Conservation (phyloP, 163 green algal species). For the Trebouxia gelatinosa region DNA sequence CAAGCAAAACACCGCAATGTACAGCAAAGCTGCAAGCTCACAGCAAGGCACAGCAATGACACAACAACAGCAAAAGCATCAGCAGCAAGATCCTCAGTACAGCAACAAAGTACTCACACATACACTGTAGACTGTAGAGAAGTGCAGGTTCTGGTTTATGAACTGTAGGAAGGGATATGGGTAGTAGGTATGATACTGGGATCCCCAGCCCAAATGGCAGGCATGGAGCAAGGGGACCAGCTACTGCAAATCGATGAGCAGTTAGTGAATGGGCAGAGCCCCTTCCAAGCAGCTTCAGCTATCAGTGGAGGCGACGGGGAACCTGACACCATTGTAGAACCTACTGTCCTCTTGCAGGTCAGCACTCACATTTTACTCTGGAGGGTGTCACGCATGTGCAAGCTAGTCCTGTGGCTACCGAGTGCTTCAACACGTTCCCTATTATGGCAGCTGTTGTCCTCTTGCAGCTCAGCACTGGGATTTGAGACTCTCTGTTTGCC, state of each 20-base stretch:
- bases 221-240: constrained; percentile 75
- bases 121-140: too few relatives aligned
- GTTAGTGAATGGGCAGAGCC: constrained; percentile 43
- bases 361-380: background rate
- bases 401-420: too few relatives aligned
- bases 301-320: constrained; percentile 35
- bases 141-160: too few relatives aligned
- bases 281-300: constrained; percentile 62
- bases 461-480: background rate
- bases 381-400: too few relatives aligned
- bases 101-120: too few relatives aligned
- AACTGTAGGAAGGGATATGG: constrained; percentile 55
- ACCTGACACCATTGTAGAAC: background rate
- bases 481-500: background rate
- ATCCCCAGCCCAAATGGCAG: constrained; percentile 69
- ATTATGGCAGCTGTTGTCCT: background rate
- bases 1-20: too few relatives aligned
- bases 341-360: constrained; percentile 27
- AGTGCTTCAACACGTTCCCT: background rate
- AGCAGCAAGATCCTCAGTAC: too few relatives aligned
- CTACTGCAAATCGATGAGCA: constrained; percentile 65
- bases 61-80: too few relatives aligned
- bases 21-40: too few relatives aligned
- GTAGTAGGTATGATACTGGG: constrained; percentile 89
- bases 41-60: too few relatives aligned